phyloP scores from a whole-genome alignment of 768 basidiomycete genomes.

The Termitomyces sp. region DNA sequence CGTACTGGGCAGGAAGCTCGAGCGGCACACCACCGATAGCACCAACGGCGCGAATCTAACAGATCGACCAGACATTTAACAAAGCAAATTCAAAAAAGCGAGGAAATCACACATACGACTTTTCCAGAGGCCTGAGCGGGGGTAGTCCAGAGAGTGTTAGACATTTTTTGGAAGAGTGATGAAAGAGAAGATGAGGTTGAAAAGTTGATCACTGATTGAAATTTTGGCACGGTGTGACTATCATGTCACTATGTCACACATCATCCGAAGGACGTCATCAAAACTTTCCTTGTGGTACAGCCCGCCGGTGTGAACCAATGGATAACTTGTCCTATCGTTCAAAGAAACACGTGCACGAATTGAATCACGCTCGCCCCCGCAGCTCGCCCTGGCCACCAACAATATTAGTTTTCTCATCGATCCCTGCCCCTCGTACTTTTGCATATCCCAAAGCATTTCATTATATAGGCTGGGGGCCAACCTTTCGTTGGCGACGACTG shows the following conservation, averaged over 20 bases:
- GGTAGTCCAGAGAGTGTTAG: slow-evolving; percentile 59
- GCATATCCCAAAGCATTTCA: too few relatives aligned
- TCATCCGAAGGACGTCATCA: neutral
- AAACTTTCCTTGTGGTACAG: too few relatives aligned
- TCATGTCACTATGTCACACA: neutral
- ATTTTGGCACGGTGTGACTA: neutral
- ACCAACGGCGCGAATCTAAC: slow-evolving; percentile 52
- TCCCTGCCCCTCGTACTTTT: too few relatives aligned
- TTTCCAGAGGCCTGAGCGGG: slow-evolving; percentile 40
- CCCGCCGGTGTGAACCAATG: too few relatives aligned
- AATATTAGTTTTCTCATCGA: too few relatives aligned
- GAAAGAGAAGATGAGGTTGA: slow-evolving; percentile 20
- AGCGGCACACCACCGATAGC: slow-evolving; percentile 59
- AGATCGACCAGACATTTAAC: slow-evolving; percentile 7
- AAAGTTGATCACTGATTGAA: slow-evolving; percentile 5
- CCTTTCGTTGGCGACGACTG: too few relatives aligned
- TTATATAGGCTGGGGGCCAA: too few relatives aligned
- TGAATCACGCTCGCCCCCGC: too few relatives aligned
- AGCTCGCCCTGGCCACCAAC: too few relatives aligned
- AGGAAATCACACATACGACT: slow-evolving; percentile 36
- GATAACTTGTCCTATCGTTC: too few relatives aligned
- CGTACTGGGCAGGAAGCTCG: slow-evolving; percentile 50
- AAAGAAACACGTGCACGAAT: too few relatives aligned
- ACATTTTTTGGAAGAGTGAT: slow-evolving; percentile 35
- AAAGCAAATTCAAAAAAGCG: neutral